Percentiles rank a stretch among this genome's conserved stretches.
phyloP scores from a whole-genome alignment of 1,284 basidiomycete genomes.

The Papiliotrema nemorosa region DNA sequence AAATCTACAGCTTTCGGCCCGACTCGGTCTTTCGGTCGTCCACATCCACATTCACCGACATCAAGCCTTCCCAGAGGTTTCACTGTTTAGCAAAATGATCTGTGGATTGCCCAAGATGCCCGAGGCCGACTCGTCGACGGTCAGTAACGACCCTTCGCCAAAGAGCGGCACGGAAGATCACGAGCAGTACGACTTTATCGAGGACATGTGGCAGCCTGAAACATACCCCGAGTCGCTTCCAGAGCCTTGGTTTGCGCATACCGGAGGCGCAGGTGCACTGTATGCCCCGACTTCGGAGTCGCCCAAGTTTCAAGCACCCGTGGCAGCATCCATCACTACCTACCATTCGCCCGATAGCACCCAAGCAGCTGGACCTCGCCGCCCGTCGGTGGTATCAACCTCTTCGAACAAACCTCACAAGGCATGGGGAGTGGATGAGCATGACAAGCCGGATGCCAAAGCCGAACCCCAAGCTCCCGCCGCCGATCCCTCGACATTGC shows the following conservation, averaged over 20 bases:
- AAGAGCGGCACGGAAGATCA: background rate
- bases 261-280: constrained; percentile 33
- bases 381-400: constrained; percentile 6
- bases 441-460: constrained; percentile 18
- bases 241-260: constrained; percentile 42
- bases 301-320: background rate
- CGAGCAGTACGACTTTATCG: constrained; percentile 16
- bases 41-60: constrained; percentile 49
- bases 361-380: background rate
- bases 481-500: background rate
- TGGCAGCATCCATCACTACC: constrained; percentile 1
- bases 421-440: constrained; percentile 48
- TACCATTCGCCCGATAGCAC: background rate
- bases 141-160: background rate
- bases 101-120: constrained; percentile 45
- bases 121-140: constrained; percentile 5
- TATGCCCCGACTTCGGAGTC: constrained; percentile 14
- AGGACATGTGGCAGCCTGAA: constrained; percentile 43
- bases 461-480: constrained; percentile 2
- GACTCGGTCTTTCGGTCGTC: constrained; percentile 43
- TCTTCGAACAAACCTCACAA: constrained; percentile 31
- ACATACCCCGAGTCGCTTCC: constrained; percentile 41
- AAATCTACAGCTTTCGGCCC: constrained; percentile 44
- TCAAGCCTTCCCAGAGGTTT: constrained; percentile 49
- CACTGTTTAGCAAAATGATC: constrained; percentile 46